Conservation (phyloP, 805 yeast species). For the Candida tallmaniae region DNA sequence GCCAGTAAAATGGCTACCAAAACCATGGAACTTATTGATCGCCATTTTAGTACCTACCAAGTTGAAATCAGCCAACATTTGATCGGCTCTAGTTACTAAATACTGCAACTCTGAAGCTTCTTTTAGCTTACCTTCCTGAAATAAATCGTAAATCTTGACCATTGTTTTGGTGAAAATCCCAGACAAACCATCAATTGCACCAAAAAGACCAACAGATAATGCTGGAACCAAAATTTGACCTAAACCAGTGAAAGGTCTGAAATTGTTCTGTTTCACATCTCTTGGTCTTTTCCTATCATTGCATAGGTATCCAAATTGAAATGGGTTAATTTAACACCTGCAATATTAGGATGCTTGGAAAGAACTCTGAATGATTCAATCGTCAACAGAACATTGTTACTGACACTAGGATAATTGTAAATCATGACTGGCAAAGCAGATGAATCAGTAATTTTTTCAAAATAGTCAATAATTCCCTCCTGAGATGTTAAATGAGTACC, state of each 20-base stretch:
- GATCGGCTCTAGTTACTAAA: conserved; percentile 19
- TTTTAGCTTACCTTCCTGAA: conserved; percentile 11
- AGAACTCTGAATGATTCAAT: conserved; percentile 19
- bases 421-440: conserved; percentile 32
- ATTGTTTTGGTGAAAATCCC: conserved; percentile 20
- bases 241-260: conserved; percentile 21
- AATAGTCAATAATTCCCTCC: conserved; percentile 28
- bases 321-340: conserved; percentile 29
- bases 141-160: conserved; percentile 14
- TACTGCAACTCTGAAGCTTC: conserved; percentile 19
- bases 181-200: conserved; percentile 23
- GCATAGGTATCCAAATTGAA: conserved; percentile 19
- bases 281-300: conserved; percentile 14
- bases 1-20: conserved; percentile 21
- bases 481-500: conserved; percentile 28
- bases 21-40: conserved; percentile 16
- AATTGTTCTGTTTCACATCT: conserved; percentile 13
- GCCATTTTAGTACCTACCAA: conserved; percentile 27
- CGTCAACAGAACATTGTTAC: conserved; percentile 25
- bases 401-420: conserved; percentile 35
- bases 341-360: conserved; percentile 29
- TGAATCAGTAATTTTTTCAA: conserved; percentile 23
- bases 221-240: conserved; percentile 24
- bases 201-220: conserved; percentile 17
- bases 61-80: conserved; percentile 24